Conservation (phyloP, 2,329 filamentous ascomycete species). For the Cryphonectria radicalis region DNA sequence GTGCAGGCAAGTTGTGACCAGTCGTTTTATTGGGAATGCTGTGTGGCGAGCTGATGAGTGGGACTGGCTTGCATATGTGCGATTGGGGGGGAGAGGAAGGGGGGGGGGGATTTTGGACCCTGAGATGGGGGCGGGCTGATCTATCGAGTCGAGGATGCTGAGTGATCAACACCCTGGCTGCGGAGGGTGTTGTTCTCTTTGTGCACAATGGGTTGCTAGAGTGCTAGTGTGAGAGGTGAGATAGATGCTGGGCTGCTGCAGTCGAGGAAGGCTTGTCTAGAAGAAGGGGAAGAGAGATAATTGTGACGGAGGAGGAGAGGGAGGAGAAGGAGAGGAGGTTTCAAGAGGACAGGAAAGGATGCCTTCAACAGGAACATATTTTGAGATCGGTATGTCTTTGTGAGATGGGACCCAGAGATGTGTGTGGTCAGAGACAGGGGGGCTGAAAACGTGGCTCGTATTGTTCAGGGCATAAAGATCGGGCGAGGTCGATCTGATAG, state of each 20-base stretch:
- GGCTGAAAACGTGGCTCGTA: neutral
- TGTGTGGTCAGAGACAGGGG: neutral
- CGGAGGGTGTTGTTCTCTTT: too few relatives aligned
- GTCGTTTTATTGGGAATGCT: slow-evolving; percentile 54
- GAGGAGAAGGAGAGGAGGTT: slow-evolving; percentile 43
- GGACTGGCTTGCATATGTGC: slow-evolving; percentile 63
- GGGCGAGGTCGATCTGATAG: neutral
- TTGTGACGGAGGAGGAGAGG: slow-evolving; percentile 47
- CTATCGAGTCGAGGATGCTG: slow-evolving; percentile 55
- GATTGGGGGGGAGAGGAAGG: too few relatives aligned
- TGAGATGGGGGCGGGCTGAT: slow-evolving; percentile 60
- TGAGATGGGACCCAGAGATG: neutral
- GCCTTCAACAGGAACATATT: neutral
- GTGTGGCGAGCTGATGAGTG: slow-evolving; percentile 58
- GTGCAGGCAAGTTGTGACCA: slow-evolving; percentile 60
- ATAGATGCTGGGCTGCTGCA: slow-evolving; percentile 46
- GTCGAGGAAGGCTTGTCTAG: slow-evolving; percentile 54
- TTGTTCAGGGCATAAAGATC: neutral
- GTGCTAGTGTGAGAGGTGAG: slow-evolving; percentile 18
- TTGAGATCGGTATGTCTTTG: neutral
- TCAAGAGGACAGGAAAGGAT: neutral
- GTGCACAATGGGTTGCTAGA: neutral
- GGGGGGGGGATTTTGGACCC: slow-evolving; percentile 42
- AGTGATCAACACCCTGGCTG: neutral
- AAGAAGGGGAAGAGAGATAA: slow-evolving; percentile 51